Percentiles rank a stretch among this genome's conserved stretches.
Conservation (phyloP, 495 filamentous ascomycete species). For the Lasiosphaeriaceae sp. region DNA sequence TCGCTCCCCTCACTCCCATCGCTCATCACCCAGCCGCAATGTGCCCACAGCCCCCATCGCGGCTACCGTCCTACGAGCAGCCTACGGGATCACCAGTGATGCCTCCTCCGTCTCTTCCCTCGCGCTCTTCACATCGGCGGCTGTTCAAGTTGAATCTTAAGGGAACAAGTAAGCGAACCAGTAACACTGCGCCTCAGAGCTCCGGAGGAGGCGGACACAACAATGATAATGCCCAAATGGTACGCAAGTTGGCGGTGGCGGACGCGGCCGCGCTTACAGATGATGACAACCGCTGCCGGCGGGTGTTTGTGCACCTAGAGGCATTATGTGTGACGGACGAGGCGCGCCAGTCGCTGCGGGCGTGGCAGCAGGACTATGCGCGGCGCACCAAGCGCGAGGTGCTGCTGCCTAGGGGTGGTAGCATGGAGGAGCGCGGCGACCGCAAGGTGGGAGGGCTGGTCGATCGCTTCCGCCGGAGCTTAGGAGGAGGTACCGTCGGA, state of each 20-base stretch:
- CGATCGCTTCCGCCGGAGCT: background rate
- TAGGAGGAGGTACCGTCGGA: background rate
- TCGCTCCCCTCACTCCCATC: background rate
- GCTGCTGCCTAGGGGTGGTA: constrained; percentile 31
- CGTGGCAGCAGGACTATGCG: constrained; percentile 46
- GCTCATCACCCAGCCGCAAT: background rate
- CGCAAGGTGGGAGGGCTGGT: background rate
- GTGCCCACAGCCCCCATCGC: background rate
- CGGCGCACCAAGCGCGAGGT: constrained; percentile 15
- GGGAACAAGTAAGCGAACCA: too few relatives aligned
- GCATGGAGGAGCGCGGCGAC: constrained; percentile 29
- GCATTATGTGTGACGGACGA: constrained; percentile 45
- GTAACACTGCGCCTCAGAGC: too few relatives aligned
- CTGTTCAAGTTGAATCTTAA: too few relatives aligned
- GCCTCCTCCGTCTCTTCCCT: too few relatives aligned
- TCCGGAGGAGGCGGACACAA: background rate
- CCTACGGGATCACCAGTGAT: too few relatives aligned
- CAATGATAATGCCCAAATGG: background rate
- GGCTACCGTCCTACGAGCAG: background rate
- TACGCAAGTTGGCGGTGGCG: background rate
- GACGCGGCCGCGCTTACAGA: constrained; percentile 14
- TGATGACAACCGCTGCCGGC: constrained; percentile 38
- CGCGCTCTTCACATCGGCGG: too few relatives aligned
- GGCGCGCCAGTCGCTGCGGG: constrained; percentile 44
- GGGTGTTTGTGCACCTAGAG: constrained; percentile 47